Conservation (phyloP, 352 stramenopile genomes). For the Globisporangium yorkense region DNA sequence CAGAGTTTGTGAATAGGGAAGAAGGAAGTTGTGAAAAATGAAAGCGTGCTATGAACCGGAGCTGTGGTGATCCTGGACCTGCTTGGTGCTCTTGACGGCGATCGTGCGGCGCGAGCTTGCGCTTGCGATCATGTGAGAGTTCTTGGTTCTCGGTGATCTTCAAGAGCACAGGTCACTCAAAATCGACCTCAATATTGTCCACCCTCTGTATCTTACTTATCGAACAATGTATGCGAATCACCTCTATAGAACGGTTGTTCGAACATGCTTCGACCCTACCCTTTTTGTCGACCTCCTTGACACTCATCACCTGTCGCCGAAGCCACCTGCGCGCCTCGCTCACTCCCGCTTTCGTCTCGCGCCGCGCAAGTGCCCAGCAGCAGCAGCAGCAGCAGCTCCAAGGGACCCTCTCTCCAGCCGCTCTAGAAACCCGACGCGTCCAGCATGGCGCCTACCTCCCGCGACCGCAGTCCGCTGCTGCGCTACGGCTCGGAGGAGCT, state of each 20-base stretch:
- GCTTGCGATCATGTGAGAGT: too few relatives aligned
- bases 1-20: too few relatives aligned
- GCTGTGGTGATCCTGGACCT: background rate
- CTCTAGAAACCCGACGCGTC: background rate
- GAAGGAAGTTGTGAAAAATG: too few relatives aligned
- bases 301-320: too few relatives aligned
- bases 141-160: too few relatives aligned
- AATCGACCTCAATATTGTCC: background rate
- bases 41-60: background rate
- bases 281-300: too few relatives aligned
- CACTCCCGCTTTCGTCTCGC: conserved; percentile 4
- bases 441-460: conserved; percentile 9
- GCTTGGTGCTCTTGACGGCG: too few relatives aligned
- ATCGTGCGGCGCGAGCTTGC: too few relatives aligned
- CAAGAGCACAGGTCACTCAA: background rate
- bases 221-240: background rate
- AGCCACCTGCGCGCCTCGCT: background rate
- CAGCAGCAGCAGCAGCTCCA: background rate
- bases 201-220: background rate
- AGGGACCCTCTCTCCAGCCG: background rate
- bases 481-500: conserved; percentile 52
- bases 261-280: background rate
- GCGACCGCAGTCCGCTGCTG: conserved; percentile 53
- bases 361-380: background rate
- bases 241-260: background rate